Base-by-base conservation (phyloP, 371 early-diverging fungal species). In the Circinella umbellata region DNA sequence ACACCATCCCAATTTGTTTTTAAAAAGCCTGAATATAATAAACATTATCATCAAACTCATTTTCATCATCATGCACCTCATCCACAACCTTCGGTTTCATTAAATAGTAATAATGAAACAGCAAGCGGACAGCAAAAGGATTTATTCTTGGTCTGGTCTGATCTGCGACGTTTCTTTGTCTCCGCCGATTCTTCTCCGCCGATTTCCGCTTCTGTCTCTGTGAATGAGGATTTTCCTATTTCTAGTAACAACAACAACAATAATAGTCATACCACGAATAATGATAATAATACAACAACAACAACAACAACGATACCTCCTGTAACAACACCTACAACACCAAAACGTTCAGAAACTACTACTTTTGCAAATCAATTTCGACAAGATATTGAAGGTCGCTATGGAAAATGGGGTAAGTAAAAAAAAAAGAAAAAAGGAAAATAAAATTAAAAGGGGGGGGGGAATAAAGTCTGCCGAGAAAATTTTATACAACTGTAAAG, bases 1-100 rank as follows among this genome's bases (percentile, higher is more conserved):
- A 80, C 80, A 1, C 81, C 81, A 0, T 68, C 78, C 3, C 81
- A 81, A 62, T 81, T 81, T 66, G 63, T 81, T n/a, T 81, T 81
- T 59, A 74, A 78, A 34, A 78, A 75, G 35, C 81, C 81, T 7
- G 73, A 74, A 69, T 81, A 81, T 39, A 73, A 78, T 61, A 75
- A 75, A 37, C 72, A 67, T 37, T 81, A 81, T 55, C 78, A 78
- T 42, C 70, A 75, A 42, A 81, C 81, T 14, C 81, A 81, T 60
- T 81, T 78, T 39, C 81, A 81, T 51, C 78, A 72, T 65, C 64
- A 46, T 18, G 42, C 69, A 48, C 27, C 48, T 13, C 27, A 20
- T 47, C 64, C 57, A 27, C 62, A 18, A 27, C 42, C 42, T 9
- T 42, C 42, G 0, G 11, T 42, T 42, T 42, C 42, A 63, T 37